phyloP scores from a whole-genome alignment of 2,329 filamentous ascomycete species.

The Sporothrix dimorphospora region DNA sequence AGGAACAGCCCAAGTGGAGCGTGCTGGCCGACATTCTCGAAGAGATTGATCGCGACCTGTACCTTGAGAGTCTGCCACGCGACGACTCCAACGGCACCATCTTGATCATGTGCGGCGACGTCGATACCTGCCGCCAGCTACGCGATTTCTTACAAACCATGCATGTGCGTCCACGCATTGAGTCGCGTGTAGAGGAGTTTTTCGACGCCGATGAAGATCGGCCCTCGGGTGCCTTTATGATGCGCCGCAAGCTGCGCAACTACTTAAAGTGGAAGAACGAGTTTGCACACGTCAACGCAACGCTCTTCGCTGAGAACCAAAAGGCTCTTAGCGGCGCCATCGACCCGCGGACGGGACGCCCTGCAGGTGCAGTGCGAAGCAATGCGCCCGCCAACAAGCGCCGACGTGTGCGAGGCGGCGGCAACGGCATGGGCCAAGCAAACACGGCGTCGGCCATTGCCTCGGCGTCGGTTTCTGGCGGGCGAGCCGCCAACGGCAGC shows the following conservation, averaged over 20 bases:
- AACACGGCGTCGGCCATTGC: constrained; percentile 26
- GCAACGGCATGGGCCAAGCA: constrained; percentile 56
- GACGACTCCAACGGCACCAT: constrained; percentile 92
- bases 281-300: constrained; percentile 81
- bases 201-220: constrained; percentile 59
- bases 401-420: constrained; percentile 80
- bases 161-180: constrained; percentile 67
- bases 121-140: constrained; percentile 82
- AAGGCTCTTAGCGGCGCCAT: constrained; percentile 70
- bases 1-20: constrained; percentile 94
- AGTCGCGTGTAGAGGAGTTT: constrained; percentile 50
- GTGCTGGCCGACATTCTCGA: constrained; percentile 86
- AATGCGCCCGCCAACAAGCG: constrained; percentile 82
- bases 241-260: constrained; percentile 81
- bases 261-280: constrained; percentile 91
- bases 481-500: constrained; percentile 72
- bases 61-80: constrained; percentile 71
- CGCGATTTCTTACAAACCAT: constrained; percentile 91
- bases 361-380: constrained; percentile 52
- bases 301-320: constrained; percentile 78
- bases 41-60: constrained; percentile 85
- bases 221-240: constrained; percentile 82
- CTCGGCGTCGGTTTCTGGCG: constrained; percentile 34
- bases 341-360: constrained; percentile 53
- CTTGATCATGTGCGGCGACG: constrained; percentile 92